Base-by-base conservation (phyloP, 1,139 yeast genomes). In the Magnusiomyces tetraspermus region DNA sequence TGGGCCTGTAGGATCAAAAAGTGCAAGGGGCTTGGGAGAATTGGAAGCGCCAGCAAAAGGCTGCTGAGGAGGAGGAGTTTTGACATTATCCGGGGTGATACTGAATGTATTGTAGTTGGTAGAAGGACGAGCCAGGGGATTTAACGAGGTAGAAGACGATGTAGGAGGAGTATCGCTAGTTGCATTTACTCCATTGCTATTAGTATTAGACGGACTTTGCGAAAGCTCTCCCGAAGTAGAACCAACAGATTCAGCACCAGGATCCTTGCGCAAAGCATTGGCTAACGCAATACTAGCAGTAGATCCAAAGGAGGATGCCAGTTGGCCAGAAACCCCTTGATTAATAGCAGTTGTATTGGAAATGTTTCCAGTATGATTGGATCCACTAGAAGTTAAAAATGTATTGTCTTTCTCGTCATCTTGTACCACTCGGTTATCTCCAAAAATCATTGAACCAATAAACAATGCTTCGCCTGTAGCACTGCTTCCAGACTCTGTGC, bases 1-100 rank as follows among this genome's bases (percentile, higher is more conserved):
- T 23, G 59, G 49, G 30, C 58, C 60, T 3, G 56, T 57, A 15
- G 64, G 68, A 50, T 61, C 67, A 48, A 60, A 63, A 40, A 64
- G 52, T 8, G 57, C 52, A 13, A 54, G 45, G 23, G 42, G 44
- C 24, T 54, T 54, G 15, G 31, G 45, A 4, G 47, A 23, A 30
- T 24, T 15, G n/a, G 36, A 3, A 6, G 46, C 46, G 6, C 36
- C 36, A n/a, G 46, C 28, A 10, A 17, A 22, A 10, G 28, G n/a
- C n/a, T n/a, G n/a, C n/a, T n/a, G n/a, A n/a, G n/a, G 30, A 21
- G 26, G 26, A 11, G 26, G n/a, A 26, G n/a, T n/a, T n/a, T n/a
- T n/a, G n/a, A n/a, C n/a, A n/a, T n/a, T n/a, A n/a, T n/a, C n/a
- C n/a, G n/a, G n/a, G n/a, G n/a, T n/a, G n/a, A n/a, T n/a, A n/a